Evolutionary conservation across 305 asterid species (phyloP).

Genomic region (Fraxinus xanthoxyloides): DNA sequence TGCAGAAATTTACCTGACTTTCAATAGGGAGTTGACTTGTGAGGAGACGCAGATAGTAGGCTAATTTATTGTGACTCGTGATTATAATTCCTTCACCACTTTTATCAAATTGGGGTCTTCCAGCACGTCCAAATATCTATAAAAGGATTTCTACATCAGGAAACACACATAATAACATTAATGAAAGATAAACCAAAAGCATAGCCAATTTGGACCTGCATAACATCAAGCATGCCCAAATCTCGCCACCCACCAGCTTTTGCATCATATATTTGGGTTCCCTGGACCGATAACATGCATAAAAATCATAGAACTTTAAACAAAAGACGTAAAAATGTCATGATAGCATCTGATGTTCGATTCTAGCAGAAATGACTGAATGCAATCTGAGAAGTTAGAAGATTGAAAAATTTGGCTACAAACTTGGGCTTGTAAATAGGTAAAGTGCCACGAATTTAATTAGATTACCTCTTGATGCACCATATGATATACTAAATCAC

Average conservation of each 20-base stretch:
- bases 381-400: conserved; percentile 16
- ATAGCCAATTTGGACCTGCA: conserved; percentile 65
- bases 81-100: conserved; percentile 99
- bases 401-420: background rate
- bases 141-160: conserved; percentile 31
- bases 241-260: conserved; percentile 99
- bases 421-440: conserved; percentile 9
- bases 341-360: background rate
- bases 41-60: conserved; percentile 85
- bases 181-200: conserved; percentile 18
- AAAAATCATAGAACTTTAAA: conserved; percentile 23
- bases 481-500: conserved; percentile 2
- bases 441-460: conserved; percentile 7
- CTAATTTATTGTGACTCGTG: conserved; percentile 80
- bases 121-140: conserved; percentile 99
- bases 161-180: conserved; percentile 12
- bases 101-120: conserved; percentile 98
- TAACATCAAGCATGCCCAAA: conserved; percentile 98
- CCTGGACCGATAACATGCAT: conserved; percentile 49
- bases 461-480: conserved; percentile 7
- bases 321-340: conserved; percentile 6
- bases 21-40: conserved; percentile 98
- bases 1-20: conserved; percentile 69
- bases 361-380: conserved; percentile 17
- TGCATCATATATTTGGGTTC: conserved; percentile 96